Evolutionary conservation across 2,329 filamentous ascomycete species (phyloP).

Genomic region (Alternaria incomplexa): DNA sequence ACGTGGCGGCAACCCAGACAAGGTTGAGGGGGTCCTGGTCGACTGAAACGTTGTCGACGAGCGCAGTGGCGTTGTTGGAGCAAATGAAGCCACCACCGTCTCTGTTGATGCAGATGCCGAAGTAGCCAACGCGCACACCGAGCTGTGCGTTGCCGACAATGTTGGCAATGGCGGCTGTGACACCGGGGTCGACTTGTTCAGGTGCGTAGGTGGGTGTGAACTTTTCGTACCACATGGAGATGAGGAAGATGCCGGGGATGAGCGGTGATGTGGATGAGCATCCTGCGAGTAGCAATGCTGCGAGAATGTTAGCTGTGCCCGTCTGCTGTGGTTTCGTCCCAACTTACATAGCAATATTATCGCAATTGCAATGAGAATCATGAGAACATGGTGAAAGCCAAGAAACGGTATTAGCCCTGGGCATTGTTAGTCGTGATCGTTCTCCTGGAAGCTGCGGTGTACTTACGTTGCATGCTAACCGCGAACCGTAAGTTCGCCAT

Average conservation of each 20-base stretch:
- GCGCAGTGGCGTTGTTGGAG: constrained; percentile 93
- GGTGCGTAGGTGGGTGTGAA: constrained; percentile 84
- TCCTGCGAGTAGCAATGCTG: constrained; percentile 89
- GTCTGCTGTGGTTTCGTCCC: constrained; percentile 4
- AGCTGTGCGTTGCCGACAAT: constrained; percentile 85
- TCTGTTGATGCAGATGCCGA: constrained; percentile 94
- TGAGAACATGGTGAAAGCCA: constrained; percentile 84
- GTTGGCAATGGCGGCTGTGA: constrained; percentile 83
- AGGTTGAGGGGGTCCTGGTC: constrained; percentile 96
- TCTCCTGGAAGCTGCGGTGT: background rate
- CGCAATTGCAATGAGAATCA: constrained; percentile 92
- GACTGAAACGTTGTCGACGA: constrained; percentile 85
- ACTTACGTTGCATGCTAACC: constrained; percentile 58
- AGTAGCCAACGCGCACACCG: constrained; percentile 94
- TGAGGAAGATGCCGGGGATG: constrained; percentile 94
- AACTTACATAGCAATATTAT: constrained; percentile 93
- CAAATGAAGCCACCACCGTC: constrained; percentile 92
- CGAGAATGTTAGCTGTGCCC: constrained; percentile 22
- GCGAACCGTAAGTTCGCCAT: constrained; percentile 60
- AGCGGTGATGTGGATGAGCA: constrained; percentile 96
- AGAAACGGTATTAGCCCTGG: constrained; percentile 66
- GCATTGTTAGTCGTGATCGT: constrained; percentile 31
- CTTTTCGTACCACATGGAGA: constrained; percentile 94
- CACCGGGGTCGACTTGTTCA: constrained; percentile 88
- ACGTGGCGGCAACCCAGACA: constrained; percentile 95